Evolutionary conservation across 345 rosid genomes (phyloP).

Genomic region (Cardamine occulta): DNA sequence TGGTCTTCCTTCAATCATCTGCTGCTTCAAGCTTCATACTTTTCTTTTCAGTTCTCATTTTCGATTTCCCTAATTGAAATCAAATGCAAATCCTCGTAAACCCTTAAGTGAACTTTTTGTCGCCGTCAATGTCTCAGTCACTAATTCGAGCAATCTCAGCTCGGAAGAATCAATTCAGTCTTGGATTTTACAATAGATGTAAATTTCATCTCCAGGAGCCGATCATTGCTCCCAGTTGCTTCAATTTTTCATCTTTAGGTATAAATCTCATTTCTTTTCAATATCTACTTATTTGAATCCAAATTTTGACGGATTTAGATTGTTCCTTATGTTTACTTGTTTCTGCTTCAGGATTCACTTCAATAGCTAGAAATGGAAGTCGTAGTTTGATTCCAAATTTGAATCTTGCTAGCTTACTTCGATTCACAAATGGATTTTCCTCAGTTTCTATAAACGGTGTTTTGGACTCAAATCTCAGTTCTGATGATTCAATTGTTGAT

Average conservation of each 20-base stretch:
- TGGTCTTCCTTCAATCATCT: background rate
- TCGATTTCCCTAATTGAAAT: background rate
- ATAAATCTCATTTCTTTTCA: background rate
- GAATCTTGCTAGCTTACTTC: conserved; percentile 13
- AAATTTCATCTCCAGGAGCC: conserved; percentile 1
- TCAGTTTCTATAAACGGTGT: conserved; percentile 9
- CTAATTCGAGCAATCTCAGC: conserved; percentile 40
- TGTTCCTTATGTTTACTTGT: background rate
- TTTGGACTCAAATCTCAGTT: conserved; percentile 22
- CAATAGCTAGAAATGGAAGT: conserved; percentile 16
- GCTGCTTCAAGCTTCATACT: background rate
- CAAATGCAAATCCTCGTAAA: conserved; percentile 15
- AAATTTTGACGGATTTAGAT: background rate
- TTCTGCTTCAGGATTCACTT: conserved; percentile 27
- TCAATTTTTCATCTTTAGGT: conserved; percentile 29
- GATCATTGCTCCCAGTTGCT: conserved; percentile 1
- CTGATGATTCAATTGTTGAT: conserved; percentile 15
- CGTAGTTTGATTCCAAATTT: conserved; percentile 25
- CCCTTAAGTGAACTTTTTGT: background rate
- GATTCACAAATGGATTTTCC: conserved; percentile 47
- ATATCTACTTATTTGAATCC: background rate
- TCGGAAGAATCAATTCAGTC: conserved; percentile 37
- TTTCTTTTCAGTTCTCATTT: background rate
- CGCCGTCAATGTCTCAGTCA: conserved; percentile 39
- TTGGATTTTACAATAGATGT: conserved; percentile 17